Percentiles rank a stretch among this genome's conserved stretches.
Conservation (phyloP, 1,284 basidiomycete species). For the Cronartium quercuum region DNA sequence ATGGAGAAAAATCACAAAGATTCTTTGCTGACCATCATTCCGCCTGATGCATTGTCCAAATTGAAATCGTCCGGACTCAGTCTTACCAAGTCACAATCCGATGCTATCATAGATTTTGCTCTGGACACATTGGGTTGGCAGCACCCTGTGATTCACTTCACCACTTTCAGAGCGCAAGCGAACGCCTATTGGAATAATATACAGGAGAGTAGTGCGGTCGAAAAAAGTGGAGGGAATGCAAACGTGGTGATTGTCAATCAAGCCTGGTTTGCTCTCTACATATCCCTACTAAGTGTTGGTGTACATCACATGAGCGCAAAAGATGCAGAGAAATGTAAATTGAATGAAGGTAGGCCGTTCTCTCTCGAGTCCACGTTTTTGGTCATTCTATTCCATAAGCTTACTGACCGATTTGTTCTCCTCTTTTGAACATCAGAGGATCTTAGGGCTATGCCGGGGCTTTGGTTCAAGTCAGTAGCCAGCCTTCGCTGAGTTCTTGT, state of each 20-base stretch:
- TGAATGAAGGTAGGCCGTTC: neutral
- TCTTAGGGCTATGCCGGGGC: neutral
- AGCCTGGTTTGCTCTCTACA: neutral
- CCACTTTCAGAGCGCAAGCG: neutral
- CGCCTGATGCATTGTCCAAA: neutral
- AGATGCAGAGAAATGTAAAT: neutral
- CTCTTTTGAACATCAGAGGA: neutral
- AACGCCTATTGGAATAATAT: neutral
- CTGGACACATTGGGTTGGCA: neutral
- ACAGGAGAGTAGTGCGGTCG: neutral
- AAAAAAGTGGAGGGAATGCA: neutral
- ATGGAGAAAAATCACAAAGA: neutral
- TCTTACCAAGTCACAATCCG: neutral
- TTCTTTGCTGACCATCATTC: neutral
- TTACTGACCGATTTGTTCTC: neutral
- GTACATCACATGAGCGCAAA: neutral
- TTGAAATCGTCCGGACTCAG: neutral
- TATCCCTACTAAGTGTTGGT: constrained; percentile 4
- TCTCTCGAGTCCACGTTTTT: neutral
- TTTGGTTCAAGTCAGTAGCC: neutral
- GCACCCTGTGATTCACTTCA: constrained; percentile 1
- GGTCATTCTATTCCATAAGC: neutral
- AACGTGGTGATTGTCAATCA: constrained; percentile 1
- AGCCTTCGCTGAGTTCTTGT: no score
- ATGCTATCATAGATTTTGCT: neutral